Evolutionary conservation across 176 grass and related monocot species (phyloP), one percentile per base, ranked within the genome.

Genomic region (Rhynchospora pubera): DNA sequence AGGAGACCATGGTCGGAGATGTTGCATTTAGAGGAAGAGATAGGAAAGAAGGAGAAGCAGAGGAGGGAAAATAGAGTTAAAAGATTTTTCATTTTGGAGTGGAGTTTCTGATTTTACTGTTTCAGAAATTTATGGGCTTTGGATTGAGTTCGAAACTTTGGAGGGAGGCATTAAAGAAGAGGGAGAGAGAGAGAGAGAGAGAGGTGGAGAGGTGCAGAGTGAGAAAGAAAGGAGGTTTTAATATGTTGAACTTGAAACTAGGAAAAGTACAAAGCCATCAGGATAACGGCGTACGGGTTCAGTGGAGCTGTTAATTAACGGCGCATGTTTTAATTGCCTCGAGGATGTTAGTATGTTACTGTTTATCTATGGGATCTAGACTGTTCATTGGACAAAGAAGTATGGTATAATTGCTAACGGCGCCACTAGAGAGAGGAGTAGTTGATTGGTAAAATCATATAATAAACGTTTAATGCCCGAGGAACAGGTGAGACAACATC

Each of bases 1-100:
- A 97, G 43, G 76, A 65, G 1, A 2, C 11, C 46, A 18, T 76
- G 46, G 82, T 97, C 94, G 42, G 66, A 70, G 66, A 0, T 70
- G 73, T 87, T 15, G 57, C 60, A 83, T 62, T 43, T 21, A 12
- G 86, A 84, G 0, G 10, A 60, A 83, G 83, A 74, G 10, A 58
- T 45, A 26, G 86, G 68, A 34, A 62, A 30, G 34, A 63, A n/a
- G 21, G 85, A 79, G 53, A 62, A 12, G 5, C 59, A 59, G 51
- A 62, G 26, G 30, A 84, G 68, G 10, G 64, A 42, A 30, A 78
- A 26, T 58, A 71, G 44, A 43, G 70, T 10, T 47, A 73, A 26
- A 65, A 71, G 18, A 26, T 46, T 30, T 58, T 21, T 65, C 61
- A 68, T 66, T 5, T 63, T 2, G 16, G 19, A 50, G 74, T 9